Evolutionary conservation across 2,329 filamentous ascomycete species (phyloP).

Genomic region (Emmonsiellopsis sp.): DNA sequence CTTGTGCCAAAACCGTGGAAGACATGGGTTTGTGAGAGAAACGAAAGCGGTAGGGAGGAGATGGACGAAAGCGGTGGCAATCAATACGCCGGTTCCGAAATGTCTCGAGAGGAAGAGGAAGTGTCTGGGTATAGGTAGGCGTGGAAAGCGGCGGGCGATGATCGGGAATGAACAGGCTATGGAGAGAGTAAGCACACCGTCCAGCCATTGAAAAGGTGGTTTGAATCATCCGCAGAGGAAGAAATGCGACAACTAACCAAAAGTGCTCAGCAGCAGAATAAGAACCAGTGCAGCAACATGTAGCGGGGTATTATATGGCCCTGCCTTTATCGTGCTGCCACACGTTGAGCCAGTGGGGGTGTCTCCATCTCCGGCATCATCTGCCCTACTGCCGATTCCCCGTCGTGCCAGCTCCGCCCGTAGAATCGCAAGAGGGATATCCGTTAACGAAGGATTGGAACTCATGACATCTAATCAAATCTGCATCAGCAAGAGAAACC

Average conservation of each 20-base stretch:
- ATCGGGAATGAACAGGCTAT: slow-evolving; percentile 53
- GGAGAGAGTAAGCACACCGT: neutral
- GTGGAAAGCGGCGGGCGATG: slow-evolving; percentile 49
- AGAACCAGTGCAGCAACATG: slow-evolving; percentile 61
- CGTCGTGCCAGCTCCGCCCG: slow-evolving; percentile 21
- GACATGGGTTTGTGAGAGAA: slow-evolving; percentile 53
- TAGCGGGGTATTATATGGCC: slow-evolving; percentile 53
- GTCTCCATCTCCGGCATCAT: neutral
- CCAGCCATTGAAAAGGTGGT: neutral
- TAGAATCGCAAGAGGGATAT: slow-evolving; percentile 25
- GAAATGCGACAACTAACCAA: slow-evolving; percentile 21
- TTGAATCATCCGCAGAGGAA: neutral
- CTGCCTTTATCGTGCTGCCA: slow-evolving; percentile 23
- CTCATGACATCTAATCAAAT: neutral
- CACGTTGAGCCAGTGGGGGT: slow-evolving; percentile 20
- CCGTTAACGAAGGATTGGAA: slow-evolving; percentile 13
- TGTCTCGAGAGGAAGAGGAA: slow-evolving; percentile 52
- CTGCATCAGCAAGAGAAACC: neutral
- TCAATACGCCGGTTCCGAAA: slow-evolving; percentile 48
- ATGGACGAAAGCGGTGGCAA: slow-evolving; percentile 50
- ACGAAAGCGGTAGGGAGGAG: slow-evolving; percentile 54
- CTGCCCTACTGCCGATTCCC: neutral
- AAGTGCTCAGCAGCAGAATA: slow-evolving; percentile 47
- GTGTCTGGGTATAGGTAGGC: slow-evolving; percentile 49
- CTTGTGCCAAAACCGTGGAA: slow-evolving; percentile 69